These are phyloP conservation scores for Russula brevipes DNA, from an alignment of 768 basidiomycete species.

Conservation along the genomic window DNA sequence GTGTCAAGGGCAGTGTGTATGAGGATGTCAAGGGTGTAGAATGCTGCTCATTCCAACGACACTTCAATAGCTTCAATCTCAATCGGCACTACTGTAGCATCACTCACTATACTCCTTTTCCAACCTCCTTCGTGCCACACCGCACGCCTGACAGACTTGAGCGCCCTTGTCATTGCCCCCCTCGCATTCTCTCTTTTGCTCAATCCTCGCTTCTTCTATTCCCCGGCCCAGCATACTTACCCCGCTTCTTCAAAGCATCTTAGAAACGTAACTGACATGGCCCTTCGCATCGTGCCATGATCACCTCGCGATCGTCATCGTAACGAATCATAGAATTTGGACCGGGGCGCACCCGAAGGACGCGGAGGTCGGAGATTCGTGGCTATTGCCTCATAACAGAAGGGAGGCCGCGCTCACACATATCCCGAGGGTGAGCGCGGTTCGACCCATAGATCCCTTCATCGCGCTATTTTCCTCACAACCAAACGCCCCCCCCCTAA, in stretches of 20 bases:
- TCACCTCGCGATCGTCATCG: slow-evolving; percentile 54
- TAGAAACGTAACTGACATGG: neutral
- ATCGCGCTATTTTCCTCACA: neutral
- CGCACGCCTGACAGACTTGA: slow-evolving; percentile 68
- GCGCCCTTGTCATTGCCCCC: slow-evolving; percentile 45
- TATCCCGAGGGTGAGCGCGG: slow-evolving; percentile 57
- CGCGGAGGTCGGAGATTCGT: slow-evolving; percentile 57
- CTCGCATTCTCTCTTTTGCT: slow-evolving; percentile 50
- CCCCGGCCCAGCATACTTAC: slow-evolving; percentile 24
- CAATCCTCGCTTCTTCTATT: slow-evolving; percentile 47
- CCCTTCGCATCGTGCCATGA: slow-evolving; percentile 36
- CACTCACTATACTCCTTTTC: slow-evolving; percentile 6
- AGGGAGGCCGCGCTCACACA: slow-evolving; percentile 69
- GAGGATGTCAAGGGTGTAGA: no score
- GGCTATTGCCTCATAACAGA: slow-evolving; percentile 79
- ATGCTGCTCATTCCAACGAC: slow-evolving; percentile 14
- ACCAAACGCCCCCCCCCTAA: neutral
- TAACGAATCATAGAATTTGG: slow-evolving; percentile 94
- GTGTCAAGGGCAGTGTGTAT: no score
- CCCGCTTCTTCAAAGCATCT: slow-evolving; percentile 16
- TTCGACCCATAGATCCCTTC: no score
- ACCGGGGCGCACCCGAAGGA: slow-evolving; percentile 50
- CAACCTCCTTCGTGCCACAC: slow-evolving; percentile 44
- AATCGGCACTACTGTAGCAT: no score
- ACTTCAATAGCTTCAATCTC: neutral